Evolutionary conservation across 345 rosid species (phyloP).

Genomic region (Populus pruinosa): DNA sequence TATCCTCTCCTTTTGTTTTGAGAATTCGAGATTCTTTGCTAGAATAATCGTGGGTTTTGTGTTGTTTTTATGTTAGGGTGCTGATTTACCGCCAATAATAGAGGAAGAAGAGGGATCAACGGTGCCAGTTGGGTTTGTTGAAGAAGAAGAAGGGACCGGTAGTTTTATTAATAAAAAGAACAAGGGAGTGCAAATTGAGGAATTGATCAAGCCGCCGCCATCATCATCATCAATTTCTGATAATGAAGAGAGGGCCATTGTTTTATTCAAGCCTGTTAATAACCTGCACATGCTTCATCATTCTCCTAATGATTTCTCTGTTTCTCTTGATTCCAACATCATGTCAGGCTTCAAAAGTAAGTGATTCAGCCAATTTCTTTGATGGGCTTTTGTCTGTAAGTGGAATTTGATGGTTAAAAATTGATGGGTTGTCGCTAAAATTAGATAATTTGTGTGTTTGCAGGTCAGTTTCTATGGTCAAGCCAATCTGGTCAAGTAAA

Average conservation of each 20-base stretch:
- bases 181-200: not conserved
- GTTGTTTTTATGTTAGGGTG: constrained; percentile 30
- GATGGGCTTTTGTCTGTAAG: not conserved
- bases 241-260: constrained; percentile 66
- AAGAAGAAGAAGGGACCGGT: not conserved
- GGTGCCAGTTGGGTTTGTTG: not conserved
- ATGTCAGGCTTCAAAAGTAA: constrained; percentile 57
- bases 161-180: not conserved
- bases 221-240: not conserved
- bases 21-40: not conserved
- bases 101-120: constrained; percentile 49
- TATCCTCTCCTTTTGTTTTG: not conserved
- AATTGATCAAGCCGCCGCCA: not conserved
- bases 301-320: constrained; percentile 24
- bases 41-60: not conserved
- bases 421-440: not conserved
- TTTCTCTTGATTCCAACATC: constrained; percentile 38
- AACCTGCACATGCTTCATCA: constrained; percentile 8
- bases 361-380: not conserved
- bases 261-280: constrained; percentile 47
- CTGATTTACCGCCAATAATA: constrained; percentile 55
- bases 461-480: constrained; percentile 37
- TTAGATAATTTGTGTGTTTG: not conserved
- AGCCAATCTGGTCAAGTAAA: constrained; percentile 6
- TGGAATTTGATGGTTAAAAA: not conserved